A percentile compares a stretch with the other conserved stretches of the same genome.
Evolutionary conservation across 2,329 filamentous ascomycete genomes (phyloP).

Genomic region (Diaporthe vaccinii): DNA sequence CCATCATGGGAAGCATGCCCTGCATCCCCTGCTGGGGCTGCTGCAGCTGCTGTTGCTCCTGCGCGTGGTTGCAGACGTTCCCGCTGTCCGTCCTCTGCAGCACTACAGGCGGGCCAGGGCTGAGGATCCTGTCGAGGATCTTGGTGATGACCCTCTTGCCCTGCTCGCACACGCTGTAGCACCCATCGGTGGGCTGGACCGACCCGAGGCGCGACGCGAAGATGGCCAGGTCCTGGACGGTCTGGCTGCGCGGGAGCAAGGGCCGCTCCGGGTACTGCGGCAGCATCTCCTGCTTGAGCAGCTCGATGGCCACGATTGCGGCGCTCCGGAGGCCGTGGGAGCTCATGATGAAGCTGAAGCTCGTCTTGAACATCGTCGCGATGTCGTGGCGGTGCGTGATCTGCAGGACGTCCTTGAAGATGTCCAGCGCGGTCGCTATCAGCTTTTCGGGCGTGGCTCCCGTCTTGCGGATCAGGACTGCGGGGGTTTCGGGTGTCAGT

Average conservation of each 20-base stretch:
- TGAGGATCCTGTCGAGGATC: conserved; percentile 53
- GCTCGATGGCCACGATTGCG: conserved; percentile 52
- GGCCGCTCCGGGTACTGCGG: conserved; percentile 49
- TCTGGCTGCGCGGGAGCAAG: conserved; percentile 52
- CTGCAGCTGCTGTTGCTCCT: conserved; percentile 3
- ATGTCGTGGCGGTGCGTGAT: conserved; percentile 50
- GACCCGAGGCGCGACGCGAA: conserved; percentile 51
- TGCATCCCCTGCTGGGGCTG: conserved; percentile 35
- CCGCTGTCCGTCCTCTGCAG: conserved; percentile 40
- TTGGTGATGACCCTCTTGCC: conserved; percentile 52
- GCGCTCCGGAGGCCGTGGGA: conserved; percentile 52
- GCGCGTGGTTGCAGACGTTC: conserved; percentile 28
- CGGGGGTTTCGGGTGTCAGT: neutral
- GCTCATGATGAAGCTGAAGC: conserved; percentile 49
- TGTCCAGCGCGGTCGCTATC: conserved; percentile 47
- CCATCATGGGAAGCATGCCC: conserved; percentile 40
- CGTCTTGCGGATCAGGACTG: conserved; percentile 50
- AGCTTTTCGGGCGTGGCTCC: conserved; percentile 51
- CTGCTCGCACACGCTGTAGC: conserved; percentile 50
- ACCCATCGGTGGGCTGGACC: conserved; percentile 49
- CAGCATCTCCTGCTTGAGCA: conserved; percentile 51
- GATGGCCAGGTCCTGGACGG: conserved; percentile 53
- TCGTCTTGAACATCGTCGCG: conserved; percentile 50
- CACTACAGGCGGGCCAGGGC: conserved; percentile 42
- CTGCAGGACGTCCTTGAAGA: conserved; percentile 51